Evolutionary conservation across 2,329 filamentous ascomycete genomes (phyloP).

Genomic region (Penicillium concentricum): DNA sequence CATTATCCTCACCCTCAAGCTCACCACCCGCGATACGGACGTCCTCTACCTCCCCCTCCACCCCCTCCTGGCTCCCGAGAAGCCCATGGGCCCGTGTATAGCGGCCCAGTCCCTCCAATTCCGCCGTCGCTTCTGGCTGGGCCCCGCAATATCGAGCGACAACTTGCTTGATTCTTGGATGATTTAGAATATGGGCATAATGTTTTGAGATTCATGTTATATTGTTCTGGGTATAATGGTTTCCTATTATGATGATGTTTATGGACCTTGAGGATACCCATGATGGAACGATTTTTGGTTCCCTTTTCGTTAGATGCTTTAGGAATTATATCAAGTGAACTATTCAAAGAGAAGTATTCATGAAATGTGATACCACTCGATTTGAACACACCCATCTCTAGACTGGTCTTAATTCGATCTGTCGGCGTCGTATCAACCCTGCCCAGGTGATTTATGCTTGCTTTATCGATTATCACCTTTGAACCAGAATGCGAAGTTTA

Average conservation of each 20-base stretch:
- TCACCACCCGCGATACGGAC: neutral
- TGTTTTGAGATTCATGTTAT: neutral
- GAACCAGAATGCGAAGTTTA: neutral
- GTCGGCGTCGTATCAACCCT: neutral
- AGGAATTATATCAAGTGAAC: neutral
- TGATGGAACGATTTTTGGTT: neutral
- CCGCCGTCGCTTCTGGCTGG: conserved; percentile 21
- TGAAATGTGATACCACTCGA: too few relatives aligned
- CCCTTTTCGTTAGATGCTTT: neutral
- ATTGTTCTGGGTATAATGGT: neutral
- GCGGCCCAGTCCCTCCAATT: conserved; percentile 19
- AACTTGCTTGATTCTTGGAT: conserved; percentile 32
- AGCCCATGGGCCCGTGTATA: conserved; percentile 14
- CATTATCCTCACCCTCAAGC: conserved; percentile 9
- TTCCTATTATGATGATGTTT: conserved; percentile 2
- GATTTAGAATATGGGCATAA: neutral
- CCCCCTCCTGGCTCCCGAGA: conserved; percentile 20
- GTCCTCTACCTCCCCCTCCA: conserved; percentile 10
- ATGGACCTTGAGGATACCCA: conserved; percentile 12
- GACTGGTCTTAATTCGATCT: neutral
- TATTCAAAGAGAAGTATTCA: neutral
- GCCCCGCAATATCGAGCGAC: conserved; percentile 39
- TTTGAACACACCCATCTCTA: too few relatives aligned
- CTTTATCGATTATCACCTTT: neutral
- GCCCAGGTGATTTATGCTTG: too few relatives aligned